phyloP scores from a whole-genome alignment of 177 flowering plant species.

The Vitis hybrid region DNA sequence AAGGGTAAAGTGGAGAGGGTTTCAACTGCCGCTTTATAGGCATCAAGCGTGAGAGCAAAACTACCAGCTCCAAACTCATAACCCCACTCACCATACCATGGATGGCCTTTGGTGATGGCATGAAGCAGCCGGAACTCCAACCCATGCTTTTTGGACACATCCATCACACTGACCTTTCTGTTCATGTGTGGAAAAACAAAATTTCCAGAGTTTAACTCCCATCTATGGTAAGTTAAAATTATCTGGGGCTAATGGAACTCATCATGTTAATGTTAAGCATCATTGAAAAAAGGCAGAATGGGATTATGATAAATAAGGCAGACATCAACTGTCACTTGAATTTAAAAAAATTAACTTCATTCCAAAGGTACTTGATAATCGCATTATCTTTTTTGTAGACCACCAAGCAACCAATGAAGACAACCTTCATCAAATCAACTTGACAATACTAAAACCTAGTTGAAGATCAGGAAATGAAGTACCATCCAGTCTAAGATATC shows the following conservation, averaged over 20 bases:
- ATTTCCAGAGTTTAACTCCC: not conserved
- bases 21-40: conserved; percentile 53
- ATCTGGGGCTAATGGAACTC: not conserved
- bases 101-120: conserved; percentile 60
- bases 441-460: no score
- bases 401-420: no score
- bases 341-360: no score
- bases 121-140: conserved; percentile 79
- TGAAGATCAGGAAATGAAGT: no score
- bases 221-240: not conserved
- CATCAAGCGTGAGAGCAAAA: conserved; percentile 58
- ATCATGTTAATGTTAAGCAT: no score
- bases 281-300: no score
- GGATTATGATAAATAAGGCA: no score
- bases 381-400: no score
- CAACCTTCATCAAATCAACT: no score
- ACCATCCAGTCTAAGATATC: no score
- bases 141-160: conserved; percentile 83
- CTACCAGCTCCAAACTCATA: conserved; percentile 88
- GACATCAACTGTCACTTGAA: no score
- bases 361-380: no score
- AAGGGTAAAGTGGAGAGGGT: conserved; percentile 49
- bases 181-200: conserved; percentile 9
- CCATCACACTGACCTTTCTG: conserved; percentile 93
- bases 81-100: conserved; percentile 99